Evolutionary conservation across 176 grass and related monocot species (phyloP).

Genomic region (Oryza rufipogon): DNA sequence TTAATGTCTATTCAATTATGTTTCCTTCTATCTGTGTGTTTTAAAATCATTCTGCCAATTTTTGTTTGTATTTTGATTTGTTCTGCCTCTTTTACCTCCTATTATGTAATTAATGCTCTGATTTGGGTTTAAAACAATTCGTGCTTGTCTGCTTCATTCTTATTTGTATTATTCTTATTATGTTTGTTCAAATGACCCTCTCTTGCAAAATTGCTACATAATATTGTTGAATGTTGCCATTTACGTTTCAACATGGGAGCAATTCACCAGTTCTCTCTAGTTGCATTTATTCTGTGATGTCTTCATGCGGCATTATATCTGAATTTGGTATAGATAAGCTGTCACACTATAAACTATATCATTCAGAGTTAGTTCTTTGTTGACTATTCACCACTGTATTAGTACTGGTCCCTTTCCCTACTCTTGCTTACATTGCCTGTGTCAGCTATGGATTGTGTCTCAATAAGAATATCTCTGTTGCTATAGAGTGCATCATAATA

Average conservation of each 20-base stretch:
- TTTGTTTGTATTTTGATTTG: neutral
- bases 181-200: neutral
- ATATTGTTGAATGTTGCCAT: slow-evolving; percentile 4
- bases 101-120: neutral
- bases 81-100: neutral
- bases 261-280: neutral
- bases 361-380: too few relatives aligned
- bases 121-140: neutral
- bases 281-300: too few relatives aligned
- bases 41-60: neutral
- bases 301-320: neutral
- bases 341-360: neutral
- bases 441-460: neutral
- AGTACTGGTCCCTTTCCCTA: neutral
- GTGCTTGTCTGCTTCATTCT: neutral
- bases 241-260: neutral
- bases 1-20: slow-evolving; percentile 6
- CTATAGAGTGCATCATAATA: neutral
- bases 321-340: neutral
- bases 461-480: neutral
- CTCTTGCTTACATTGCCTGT: neutral
- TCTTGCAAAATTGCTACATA: neutral
- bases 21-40: slow-evolving; percentile 3
- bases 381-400: neutral
- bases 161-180: slow-evolving; percentile 13